A percentile compares a stretch with the other conserved stretches of the same genome.
phyloP scores from a whole-genome alignment of 1,139 yeast species.

The Saccharomyces hybrid region DNA sequence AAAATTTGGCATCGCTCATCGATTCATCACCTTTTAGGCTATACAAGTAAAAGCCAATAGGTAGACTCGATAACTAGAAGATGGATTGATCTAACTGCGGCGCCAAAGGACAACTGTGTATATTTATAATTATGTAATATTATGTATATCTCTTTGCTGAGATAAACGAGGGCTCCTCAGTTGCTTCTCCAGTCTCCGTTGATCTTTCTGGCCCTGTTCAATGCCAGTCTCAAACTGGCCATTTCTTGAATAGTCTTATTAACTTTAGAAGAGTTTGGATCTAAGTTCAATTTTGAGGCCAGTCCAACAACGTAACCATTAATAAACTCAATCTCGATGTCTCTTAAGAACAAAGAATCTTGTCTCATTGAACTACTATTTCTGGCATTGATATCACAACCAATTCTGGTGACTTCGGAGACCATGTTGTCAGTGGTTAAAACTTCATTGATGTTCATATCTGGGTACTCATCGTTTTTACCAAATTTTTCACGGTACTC shows the following conservation, averaged over 20 bases:
- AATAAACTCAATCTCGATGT: constrained; percentile 71
- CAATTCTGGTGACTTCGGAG: constrained; percentile 38
- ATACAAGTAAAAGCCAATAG: background rate
- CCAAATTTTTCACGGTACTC: constrained; percentile 28
- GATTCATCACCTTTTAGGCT: background rate
- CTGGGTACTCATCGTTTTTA: constrained; percentile 26
- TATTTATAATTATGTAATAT: background rate
- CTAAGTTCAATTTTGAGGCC: constrained; percentile 34
- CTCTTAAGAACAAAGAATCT: constrained; percentile 53
- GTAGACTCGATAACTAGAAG: background rate
- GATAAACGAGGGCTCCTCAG: background rate
- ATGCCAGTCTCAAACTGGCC: constrained; percentile 30
- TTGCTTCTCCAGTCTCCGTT: constrained; percentile 12
- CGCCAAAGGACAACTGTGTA: background rate
- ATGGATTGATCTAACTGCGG: background rate
- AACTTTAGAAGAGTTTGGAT: constrained; percentile 22
- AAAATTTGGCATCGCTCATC: background rate
- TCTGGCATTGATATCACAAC: constrained; percentile 41
- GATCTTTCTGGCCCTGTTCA: constrained; percentile 22
- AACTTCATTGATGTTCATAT: constrained; percentile 24
- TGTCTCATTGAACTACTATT: constrained; percentile 87
- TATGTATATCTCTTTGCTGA: background rate
- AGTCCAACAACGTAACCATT: constrained; percentile 61
- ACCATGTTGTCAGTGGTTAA: constrained; percentile 42
- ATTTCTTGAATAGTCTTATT: constrained; percentile 31